Evolutionary conservation across 1,284 basidiomycete genomes (phyloP).

Genomic region (Cyathus olla): DNA sequence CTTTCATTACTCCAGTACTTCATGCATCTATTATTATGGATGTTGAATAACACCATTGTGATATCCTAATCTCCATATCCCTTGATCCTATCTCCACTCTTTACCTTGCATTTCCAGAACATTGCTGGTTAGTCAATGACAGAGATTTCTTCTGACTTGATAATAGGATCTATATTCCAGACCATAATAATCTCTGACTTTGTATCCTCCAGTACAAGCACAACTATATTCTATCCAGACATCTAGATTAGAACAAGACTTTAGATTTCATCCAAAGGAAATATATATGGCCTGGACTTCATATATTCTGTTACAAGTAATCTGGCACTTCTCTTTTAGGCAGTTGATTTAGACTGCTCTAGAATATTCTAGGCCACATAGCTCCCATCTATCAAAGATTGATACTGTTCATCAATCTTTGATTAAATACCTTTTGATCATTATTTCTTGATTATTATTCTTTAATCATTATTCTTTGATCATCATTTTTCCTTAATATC

Average conservation of each 20-base stretch:
- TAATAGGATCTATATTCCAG: constrained; percentile 2
- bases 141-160: not conserved
- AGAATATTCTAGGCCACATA: too few species aligned
- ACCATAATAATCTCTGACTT: constrained; percentile 1
- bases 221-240: constrained; percentile 1
- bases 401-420: too few species aligned
- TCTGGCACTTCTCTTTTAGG: too few species aligned
- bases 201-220: constrained; percentile 6
- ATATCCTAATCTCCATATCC: not conserved
- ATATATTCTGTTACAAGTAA: too few species aligned
- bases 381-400: too few species aligned
- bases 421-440: too few species aligned
- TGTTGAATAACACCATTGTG: not conserved
- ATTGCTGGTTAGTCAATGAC: not conserved
- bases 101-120: not conserved
- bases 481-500: too few species aligned
- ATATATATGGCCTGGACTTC: constrained; percentile 9
- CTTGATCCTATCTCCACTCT: not conserved
- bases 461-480: too few species aligned
- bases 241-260: constrained; percentile 8
- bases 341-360: too few species aligned
- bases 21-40: not conserved
- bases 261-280: constrained; percentile 2
- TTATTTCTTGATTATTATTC: too few species aligned
- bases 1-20: not conserved